These are phyloP conservation scores for Termitomyces sp. DNA, from an alignment of 768 basidiomycete genomes.

Conservation along the genomic window DNA sequence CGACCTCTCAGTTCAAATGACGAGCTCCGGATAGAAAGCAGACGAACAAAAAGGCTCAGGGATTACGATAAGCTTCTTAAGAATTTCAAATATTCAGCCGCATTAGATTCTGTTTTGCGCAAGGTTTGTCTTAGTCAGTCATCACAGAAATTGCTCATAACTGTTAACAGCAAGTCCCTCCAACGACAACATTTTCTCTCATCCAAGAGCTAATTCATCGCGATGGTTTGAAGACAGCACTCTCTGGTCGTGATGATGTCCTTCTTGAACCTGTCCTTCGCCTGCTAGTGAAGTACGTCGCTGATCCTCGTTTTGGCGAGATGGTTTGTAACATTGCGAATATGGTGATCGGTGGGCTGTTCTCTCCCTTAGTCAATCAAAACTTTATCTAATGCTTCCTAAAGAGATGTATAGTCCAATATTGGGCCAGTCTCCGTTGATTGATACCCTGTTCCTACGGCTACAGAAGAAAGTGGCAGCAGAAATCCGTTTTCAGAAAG, in stretches of 20 bases:
- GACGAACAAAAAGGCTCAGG: slow-evolving; percentile 63
- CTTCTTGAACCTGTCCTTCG: slow-evolving; percentile 88
- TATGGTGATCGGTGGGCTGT: slow-evolving; percentile 73
- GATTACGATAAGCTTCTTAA: slow-evolving; percentile 91
- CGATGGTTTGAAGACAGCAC: slow-evolving; percentile 80
- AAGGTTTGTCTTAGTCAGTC: slow-evolving; percentile 44
- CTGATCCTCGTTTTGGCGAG: slow-evolving; percentile 90
- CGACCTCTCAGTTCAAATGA: slow-evolving; percentile 56
- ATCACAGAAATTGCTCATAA: neutral
- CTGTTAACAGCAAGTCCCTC: slow-evolving; percentile 63
- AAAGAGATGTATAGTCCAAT: slow-evolving; percentile 89
- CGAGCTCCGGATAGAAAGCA: slow-evolving; percentile 75
- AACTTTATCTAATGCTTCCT: slow-evolving; percentile 4
- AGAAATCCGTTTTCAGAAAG: slow-evolving; percentile 85
- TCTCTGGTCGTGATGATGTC: slow-evolving; percentile 90
- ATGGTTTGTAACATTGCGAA: slow-evolving; percentile 76
- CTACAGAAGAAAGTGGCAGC: slow-evolving; percentile 79
- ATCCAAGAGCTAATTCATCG: slow-evolving; percentile 91
- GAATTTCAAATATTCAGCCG: slow-evolving; percentile 90
- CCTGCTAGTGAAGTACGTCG: slow-evolving; percentile 76
- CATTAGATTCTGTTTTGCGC: slow-evolving; percentile 84
- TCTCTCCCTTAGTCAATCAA: neutral
- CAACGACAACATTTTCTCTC: slow-evolving; percentile 82
- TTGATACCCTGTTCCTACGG: slow-evolving; percentile 80
- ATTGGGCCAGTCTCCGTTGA: slow-evolving; percentile 89